These are phyloP conservation scores for Phyllosticta citrichinensis DNA, from an alignment of 2,329 filamentous ascomycete species.

Conservation along the genomic window DNA sequence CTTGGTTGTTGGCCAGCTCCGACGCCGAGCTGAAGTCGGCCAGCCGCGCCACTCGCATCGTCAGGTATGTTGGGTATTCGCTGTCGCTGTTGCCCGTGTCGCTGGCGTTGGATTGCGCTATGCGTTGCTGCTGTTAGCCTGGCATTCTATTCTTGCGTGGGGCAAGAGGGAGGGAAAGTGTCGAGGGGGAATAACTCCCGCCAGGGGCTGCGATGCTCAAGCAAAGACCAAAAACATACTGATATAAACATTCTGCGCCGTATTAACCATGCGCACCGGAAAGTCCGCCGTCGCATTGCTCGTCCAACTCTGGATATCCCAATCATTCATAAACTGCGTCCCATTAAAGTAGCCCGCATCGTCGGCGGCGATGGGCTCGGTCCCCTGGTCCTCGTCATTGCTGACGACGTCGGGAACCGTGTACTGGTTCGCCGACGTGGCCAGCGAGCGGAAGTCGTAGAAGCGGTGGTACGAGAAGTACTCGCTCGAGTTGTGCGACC, in stretches of 20 bases:
- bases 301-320: slow-evolving; percentile 37
- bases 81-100: slow-evolving; percentile 19
- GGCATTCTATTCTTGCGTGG: neutral
- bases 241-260: slow-evolving; percentile 38
- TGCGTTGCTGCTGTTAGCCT: neutral
- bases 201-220: neutral
- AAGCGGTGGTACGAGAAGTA: slow-evolving; percentile 44
- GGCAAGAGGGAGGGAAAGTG: neutral
- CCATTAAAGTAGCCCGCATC: slow-evolving; percentile 24
- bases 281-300: slow-evolving; percentile 27
- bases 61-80: slow-evolving; percentile 31
- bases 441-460: slow-evolving; percentile 40
- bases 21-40: slow-evolving; percentile 36
- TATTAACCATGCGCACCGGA: slow-evolving; percentile 37
- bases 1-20: slow-evolving; percentile 37
- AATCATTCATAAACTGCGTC: slow-evolving; percentile 26
- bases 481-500: slow-evolving; percentile 13
- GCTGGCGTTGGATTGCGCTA: slow-evolving; percentile 14
- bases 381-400: slow-evolving; percentile 14
- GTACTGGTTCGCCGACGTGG: slow-evolving; percentile 20
- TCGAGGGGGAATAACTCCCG: neutral
- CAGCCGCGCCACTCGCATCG: slow-evolving; percentile 37
- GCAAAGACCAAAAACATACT: slow-evolving; percentile 8
- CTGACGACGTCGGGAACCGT: slow-evolving; percentile 19
- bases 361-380: slow-evolving; percentile 12